Conservation (phyloP, 2,329 filamentous ascomycete species). For the Exophiala sp. region DNA sequence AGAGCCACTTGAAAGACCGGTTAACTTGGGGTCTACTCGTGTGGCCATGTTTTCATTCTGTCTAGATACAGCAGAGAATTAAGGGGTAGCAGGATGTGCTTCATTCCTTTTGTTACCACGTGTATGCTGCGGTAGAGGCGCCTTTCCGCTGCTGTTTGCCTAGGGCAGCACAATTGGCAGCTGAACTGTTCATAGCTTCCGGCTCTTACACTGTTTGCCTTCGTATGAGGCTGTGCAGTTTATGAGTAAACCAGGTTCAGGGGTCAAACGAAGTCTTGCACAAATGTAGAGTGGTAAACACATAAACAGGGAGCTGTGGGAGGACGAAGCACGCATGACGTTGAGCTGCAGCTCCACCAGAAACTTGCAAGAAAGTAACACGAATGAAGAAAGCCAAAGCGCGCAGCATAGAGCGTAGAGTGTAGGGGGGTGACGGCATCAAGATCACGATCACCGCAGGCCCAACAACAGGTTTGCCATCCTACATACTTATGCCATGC, state of each 20-base stretch:
- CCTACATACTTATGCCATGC: no score
- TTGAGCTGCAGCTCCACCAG: constrained; percentile 2
- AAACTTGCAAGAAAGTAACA: background rate
- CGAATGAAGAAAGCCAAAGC: background rate
- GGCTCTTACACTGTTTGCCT: background rate
- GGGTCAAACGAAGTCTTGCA: background rate
- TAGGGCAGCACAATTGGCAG: background rate
- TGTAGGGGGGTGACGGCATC: background rate
- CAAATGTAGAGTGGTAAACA: no score
- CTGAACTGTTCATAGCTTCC: background rate
- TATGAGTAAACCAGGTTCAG: background rate
- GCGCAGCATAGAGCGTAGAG: background rate
- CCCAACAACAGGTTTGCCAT: no score
- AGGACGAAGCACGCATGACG: background rate
- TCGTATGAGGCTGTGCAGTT: background rate
- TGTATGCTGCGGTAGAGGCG: constrained; percentile 1
- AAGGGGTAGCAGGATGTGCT: constrained; percentile 3
- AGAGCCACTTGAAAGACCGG: constrained; percentile 12
- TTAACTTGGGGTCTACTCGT: background rate
- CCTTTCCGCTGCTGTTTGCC: background rate
- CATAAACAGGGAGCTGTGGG: background rate
- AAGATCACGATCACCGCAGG: no score
- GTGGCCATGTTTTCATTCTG: constrained; percentile 10
- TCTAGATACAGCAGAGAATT: constrained; percentile 9
- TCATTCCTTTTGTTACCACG: constrained; percentile 3